Base-by-base conservation (phyloP, 106 monocot species). In the Platanthera guangdongensis region DNA sequence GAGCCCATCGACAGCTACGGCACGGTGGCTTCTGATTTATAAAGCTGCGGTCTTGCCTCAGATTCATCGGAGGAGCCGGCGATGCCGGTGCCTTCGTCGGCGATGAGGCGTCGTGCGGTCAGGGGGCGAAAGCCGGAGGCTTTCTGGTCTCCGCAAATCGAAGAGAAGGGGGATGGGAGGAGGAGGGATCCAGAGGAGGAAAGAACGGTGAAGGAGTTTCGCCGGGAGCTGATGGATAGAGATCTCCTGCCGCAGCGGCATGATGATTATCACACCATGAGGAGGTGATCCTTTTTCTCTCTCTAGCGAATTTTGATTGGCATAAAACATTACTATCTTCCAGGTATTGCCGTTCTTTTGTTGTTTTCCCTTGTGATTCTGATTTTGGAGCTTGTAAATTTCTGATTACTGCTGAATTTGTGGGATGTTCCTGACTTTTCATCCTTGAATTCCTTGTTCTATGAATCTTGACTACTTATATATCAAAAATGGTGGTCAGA, bases 231-330 rank as follows among this genome's bases (percentile, higher is more conserved):
- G 80, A 73, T 92, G 18, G 82, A 68, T 9, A 82, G 82, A 51
- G 83, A 85, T 79, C 65, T 92, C 71, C 65, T 92, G 75, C 86
- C 92, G 5, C 73, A 83, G 59, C 77, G 81, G 53, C 86, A 92
- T 77, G 92, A 92, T 70, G 86, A 92, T 59, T 92, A 88, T 59
- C 78, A 92, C 51, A 89, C 82, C 18, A 82, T 86, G 86, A 79
- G 73, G 73, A 79, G 86, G 86, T 86, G 39, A 45, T 0, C 4
- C 7, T 7, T 63, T 4, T 63, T 14, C n/a, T 63, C 62, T 22
- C 62, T 19, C 18, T 63, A 10, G n/a, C 6, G 1, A 7, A 39
- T 68, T 68, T 19, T 62, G 21, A 19, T 62, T 0, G 19, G 18
- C 8, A 7, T 62, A 22, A 21, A 62, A 21, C 18, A 62, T 19